Base-by-base conservation (phyloP, 495 filamentous ascomycete species). In the Penicillium steckii region DNA sequence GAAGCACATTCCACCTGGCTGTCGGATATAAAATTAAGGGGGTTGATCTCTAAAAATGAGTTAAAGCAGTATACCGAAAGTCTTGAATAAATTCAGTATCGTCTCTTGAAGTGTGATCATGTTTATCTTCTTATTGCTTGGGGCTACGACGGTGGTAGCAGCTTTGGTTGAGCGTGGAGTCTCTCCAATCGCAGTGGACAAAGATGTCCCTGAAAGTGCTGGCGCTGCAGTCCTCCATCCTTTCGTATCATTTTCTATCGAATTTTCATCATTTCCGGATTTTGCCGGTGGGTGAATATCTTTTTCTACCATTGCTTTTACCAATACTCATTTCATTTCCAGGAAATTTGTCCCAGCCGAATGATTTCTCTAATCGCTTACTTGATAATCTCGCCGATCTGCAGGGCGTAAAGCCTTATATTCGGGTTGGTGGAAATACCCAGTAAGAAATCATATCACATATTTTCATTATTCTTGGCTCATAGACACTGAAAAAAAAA, bases 231-330 rank as follows among this genome's bases (percentile, higher is more conserved):
- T 66, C 8, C 15, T 66, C 32, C 56, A 49, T 17, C 62, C 62
- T 9, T 66, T 66, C 27, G 59, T 66, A 8, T 64, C 64, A 3
- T 64, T 62, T 23, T 67, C 64, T 24, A 64, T 67, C 46, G 64
- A 67, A 24, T 60, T 67, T 46, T 53, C 55, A 0, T 62, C 51
- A 8, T 67, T 67, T n/a, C 64, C 64, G 7, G 61, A 64, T 10
- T 67, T 53, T 52, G 62, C 62, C 17, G 62, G 62, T 60, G 52
- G 15, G 22, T 37, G 5, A 17, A 6, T 52, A 25, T 18, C 25
- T 32, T 19, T 6, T 43, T 12, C 27, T 29, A n/a, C n/a, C 27
- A 12, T 6, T 29, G 27, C 5, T 29, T 29, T 29, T 29, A 5
- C 8, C 1, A 8, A 45, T 18, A 43, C 23, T 47, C 19, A 43